A percentile compares a stretch with the other conserved stretches of the same genome.
Conservation (phyloP, 2,329 filamentous ascomycete genomes). For the Paraconiothyrium sp. region DNA sequence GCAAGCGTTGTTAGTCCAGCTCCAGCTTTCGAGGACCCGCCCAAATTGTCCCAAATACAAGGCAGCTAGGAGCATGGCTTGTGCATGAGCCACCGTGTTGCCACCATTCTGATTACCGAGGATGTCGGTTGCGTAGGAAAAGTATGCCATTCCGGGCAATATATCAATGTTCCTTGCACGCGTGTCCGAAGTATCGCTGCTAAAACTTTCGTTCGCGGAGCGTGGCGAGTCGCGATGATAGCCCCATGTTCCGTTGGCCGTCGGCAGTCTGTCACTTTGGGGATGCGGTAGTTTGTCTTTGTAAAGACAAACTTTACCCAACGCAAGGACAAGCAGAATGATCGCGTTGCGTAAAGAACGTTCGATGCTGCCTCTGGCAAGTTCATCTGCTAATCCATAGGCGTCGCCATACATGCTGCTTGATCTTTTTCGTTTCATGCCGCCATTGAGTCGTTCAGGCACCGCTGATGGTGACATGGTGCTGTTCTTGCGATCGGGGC, state of each 20-base stretch:
- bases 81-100: conserved; percentile 82
- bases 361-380: conserved; percentile 32
- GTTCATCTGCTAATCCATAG: conserved; percentile 25
- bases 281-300: conserved; percentile 63
- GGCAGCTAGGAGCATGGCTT: conserved; percentile 83
- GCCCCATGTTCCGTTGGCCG: conserved; percentile 31
- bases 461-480: conserved; percentile 35
- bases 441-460: conserved; percentile 33
- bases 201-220: conserved; percentile 50
- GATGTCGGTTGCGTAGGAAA: conserved; percentile 85
- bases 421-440: conserved; percentile 49
- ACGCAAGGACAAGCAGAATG: conserved; percentile 81
- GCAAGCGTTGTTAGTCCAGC: conserved; percentile 70
- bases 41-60: conserved; percentile 90
- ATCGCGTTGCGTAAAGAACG: conserved; percentile 71
- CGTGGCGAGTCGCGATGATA: conserved; percentile 47
- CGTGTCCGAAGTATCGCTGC: conserved; percentile 36
- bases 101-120: conserved; percentile 82
- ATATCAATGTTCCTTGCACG: conserved; percentile 76
- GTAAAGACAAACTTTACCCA: conserved; percentile 81
- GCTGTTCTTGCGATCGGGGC: conserved; percentile 38
- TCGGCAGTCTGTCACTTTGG: conserved; percentile 58
- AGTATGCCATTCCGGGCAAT: conserved; percentile 90
- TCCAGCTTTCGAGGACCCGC: conserved; percentile 85
- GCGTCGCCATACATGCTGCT: conserved; percentile 37